A percentile compares a stretch with the other conserved stretches of the same genome.
These are phyloP conservation scores for Suillus clintonianus DNA, from an alignment of 768 basidiomycete genomes.

Conservation along the genomic window DNA sequence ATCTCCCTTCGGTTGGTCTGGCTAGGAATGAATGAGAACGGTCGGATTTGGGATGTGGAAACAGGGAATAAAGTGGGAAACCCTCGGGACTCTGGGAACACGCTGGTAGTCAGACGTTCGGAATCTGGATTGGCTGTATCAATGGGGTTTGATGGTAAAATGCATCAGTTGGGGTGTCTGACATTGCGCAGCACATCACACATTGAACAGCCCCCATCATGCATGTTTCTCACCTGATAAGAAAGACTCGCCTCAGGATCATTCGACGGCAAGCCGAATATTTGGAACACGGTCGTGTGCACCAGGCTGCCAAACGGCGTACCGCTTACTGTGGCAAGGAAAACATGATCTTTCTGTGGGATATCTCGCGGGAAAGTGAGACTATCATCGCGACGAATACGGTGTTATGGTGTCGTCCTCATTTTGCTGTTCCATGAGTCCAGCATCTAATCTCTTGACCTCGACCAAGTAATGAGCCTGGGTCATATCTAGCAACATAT, in stretches of 20 bases:
- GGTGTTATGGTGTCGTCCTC: no score
- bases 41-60: slow-evolving; percentile 4
- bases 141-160: slow-evolving; percentile 6
- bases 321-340: no score
- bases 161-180: slow-evolving; percentile 14
- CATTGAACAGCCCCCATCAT: not conserved
- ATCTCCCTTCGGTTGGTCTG: not conserved
- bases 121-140: slow-evolving; percentile 11
- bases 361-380: no score
- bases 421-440: no score
- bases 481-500: no score
- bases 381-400: no score
- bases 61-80: not conserved
- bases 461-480: no score
- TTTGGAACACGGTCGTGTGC: not conserved
- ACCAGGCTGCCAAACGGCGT: not conserved
- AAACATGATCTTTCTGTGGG: not conserved
- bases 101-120: not conserved
- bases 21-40: not conserved
- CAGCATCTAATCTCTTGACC: no score
- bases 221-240: slow-evolving; percentile 11
- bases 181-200: not conserved
- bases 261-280: not conserved
- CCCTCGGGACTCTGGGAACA: slow-evolving; percentile 6
- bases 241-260: slow-evolving; percentile 6